These are phyloP conservation scores for Styphnolobium japonicum DNA, from an alignment of 306 rosid genomes.

Conservation along the genomic window DNA sequence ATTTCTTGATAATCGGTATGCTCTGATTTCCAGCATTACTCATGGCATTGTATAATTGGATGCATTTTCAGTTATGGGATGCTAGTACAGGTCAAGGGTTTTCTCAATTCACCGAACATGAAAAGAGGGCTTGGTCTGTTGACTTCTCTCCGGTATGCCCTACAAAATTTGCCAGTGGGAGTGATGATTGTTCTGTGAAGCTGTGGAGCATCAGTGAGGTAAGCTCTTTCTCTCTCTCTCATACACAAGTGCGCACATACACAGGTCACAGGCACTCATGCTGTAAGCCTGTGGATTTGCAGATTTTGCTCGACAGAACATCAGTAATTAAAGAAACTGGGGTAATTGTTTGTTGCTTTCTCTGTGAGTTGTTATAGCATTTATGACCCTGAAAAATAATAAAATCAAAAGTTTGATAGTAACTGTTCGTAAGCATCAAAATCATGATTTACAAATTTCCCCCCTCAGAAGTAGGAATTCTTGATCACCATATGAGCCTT, in stretches of 20 bases:
- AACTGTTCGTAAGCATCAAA: neutral
- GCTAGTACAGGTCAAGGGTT: conserved; percentile 67
- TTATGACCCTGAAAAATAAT: neutral
- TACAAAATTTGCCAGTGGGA: conserved; percentile 80
- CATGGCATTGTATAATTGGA: conserved; percentile 20
- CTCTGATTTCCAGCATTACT: conserved; percentile 12
- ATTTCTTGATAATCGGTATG: neutral
- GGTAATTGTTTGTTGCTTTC: neutral
- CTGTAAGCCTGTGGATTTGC: neutral
- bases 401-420: neutral
- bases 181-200: conserved; percentile 80
- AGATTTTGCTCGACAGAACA: neutral
- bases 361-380: neutral
- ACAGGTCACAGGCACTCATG: neutral
- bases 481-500: neutral
- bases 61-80: conserved; percentile 76
- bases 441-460: neutral
- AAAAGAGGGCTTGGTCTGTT: conserved; percentile 79
- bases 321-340: neutral
- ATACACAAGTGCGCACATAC: neutral
- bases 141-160: conserved; percentile 69
- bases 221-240: conserved; percentile 34
- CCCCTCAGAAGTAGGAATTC: neutral
- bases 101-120: conserved; percentile 60
- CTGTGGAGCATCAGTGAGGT: conserved; percentile 81